Evolutionary conservation across 192 early-diverging fungal species (phyloP).

Genomic region (Podila horticola): DNA sequence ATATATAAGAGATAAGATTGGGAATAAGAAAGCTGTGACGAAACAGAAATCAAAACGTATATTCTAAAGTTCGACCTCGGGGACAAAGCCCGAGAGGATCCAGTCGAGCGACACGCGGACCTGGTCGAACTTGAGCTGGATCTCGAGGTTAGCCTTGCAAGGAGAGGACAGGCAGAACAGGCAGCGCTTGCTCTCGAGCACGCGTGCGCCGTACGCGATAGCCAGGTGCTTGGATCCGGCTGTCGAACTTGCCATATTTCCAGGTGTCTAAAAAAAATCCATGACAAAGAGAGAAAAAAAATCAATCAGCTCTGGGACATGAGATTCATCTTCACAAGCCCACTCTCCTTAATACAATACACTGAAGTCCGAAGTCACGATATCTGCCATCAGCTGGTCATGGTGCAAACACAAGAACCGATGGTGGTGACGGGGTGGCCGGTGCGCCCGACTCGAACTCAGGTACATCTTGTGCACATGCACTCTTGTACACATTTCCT

Average conservation of each 20-base stretch:
- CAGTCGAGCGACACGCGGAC: slow-evolving; percentile 46
- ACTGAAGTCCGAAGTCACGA: slow-evolving; percentile 1
- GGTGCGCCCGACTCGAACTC: not conserved
- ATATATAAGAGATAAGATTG: no score
- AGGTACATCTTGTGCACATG: slow-evolving; percentile 28
- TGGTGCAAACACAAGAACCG: slow-evolving; percentile 42
- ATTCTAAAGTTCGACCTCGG: not conserved
- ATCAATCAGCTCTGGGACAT: no score
- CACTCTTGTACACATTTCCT: not conserved
- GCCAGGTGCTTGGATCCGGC: slow-evolving; percentile 33
- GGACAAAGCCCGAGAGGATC: slow-evolving; percentile 34
- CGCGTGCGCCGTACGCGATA: slow-evolving; percentile 18
- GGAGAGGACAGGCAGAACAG: slow-evolving; percentile 32
- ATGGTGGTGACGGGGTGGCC: slow-evolving; percentile 19
- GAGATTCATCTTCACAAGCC: no score
- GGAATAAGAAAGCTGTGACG: not conserved
- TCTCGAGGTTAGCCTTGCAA: slow-evolving; percentile 43
- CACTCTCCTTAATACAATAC: no score
- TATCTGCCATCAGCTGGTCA: slow-evolving; percentile 36
- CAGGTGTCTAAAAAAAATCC: no score
- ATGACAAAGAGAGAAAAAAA: no score
- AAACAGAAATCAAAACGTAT: not conserved
- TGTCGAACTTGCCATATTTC: slow-evolving; percentile 1
- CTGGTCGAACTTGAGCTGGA: slow-evolving; percentile 26
- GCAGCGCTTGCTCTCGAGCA: slow-evolving; percentile 33